Evolutionary conservation across 495 filamentous ascomycete species (phyloP).

Genomic region (Rusavskia elegans): DNA sequence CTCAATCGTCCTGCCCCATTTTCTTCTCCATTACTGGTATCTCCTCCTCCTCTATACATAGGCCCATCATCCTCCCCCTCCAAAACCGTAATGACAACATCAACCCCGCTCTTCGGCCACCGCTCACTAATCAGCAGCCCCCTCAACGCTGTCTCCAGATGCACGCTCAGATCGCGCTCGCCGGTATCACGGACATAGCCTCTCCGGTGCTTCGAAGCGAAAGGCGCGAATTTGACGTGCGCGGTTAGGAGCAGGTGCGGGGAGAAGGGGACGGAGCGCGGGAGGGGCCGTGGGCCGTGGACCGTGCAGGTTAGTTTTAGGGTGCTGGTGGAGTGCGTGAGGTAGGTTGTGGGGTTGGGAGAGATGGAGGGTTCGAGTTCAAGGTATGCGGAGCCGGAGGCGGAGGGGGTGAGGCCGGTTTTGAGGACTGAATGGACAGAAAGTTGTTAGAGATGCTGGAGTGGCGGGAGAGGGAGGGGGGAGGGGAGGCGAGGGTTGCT

Average conservation of each 20-base stretch:
- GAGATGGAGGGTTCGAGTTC: conserved; percentile 54
- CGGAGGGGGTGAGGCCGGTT: conserved; percentile 83
- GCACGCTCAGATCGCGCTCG: conserved; percentile 80
- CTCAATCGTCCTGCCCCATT: conserved; percentile 2
- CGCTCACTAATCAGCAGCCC: conserved; percentile 81
- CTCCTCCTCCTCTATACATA: conserved; percentile 37
- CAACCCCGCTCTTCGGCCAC: conserved; percentile 93
- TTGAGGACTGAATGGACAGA: conserved; percentile 52
- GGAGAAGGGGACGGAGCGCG: conserved; percentile 74
- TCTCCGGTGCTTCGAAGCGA: conserved; percentile 65
- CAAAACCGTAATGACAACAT: conserved; percentile 79
- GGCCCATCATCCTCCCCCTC: conserved; percentile 72
- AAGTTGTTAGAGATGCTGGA: not conserved
- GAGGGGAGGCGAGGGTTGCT: not conserved
- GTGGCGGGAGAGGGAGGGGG: not conserved
- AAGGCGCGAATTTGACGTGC: conserved; percentile 90
- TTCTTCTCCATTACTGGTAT: conserved; percentile 1
- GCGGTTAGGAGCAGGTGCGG: conserved; percentile 81
- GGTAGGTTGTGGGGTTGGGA: conserved; percentile 33
- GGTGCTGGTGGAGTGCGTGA: conserved; percentile 35
- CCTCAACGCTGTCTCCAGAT: conserved; percentile 76
- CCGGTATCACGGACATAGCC: conserved; percentile 75
- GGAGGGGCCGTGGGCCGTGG: conserved; percentile 82
- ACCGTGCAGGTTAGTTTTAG: conserved; percentile 85
- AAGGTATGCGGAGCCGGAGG: conserved; percentile 85